Conservation (phyloP, 2,329 filamentous ascomycete species). For the Elsinoe batatas region DNA sequence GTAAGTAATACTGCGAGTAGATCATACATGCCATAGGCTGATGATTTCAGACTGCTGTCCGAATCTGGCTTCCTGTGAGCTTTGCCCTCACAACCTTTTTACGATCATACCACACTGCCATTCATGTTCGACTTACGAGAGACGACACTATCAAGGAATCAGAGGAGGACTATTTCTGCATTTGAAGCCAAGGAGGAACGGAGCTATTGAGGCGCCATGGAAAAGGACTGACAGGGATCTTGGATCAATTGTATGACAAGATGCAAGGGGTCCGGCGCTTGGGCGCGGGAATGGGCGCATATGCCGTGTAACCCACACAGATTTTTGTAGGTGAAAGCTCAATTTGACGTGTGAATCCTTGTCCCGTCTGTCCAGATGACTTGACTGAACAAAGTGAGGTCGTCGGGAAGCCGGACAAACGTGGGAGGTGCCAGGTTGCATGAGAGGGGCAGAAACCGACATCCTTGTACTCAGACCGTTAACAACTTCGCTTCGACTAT, state of each 20-base stretch:
- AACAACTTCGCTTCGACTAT: neutral
- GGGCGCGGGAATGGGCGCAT: neutral
- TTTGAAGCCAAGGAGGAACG: slow-evolving; percentile 17
- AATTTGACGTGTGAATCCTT: neutral
- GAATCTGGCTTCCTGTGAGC: slow-evolving; percentile 46
- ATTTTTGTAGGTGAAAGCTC: slow-evolving; percentile 7
- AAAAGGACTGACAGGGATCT: neutral
- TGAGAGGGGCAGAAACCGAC: too few relatives aligned
- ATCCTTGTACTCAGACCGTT: neutral
- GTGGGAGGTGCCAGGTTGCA: too few relatives aligned
- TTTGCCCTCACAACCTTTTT: neutral
- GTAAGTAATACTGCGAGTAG: slow-evolving; percentile 41
- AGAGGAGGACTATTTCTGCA: neutral
- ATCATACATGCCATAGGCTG: slow-evolving; percentile 16
- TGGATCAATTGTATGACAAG: neutral
- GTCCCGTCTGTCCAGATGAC: neutral
- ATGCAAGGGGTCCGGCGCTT: neutral
- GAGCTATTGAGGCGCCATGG: neutral
- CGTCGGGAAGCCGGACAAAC: too few relatives aligned
- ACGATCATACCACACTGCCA: neutral
- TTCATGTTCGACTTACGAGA: slow-evolving; percentile 9
- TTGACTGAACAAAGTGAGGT: too few relatives aligned
- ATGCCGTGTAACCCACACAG: slow-evolving; percentile 3
- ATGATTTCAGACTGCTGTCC: slow-evolving; percentile 38
- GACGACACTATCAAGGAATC: slow-evolving; percentile 25